Conservation (phyloP, 805 yeast species). For the Candida xiaguanensis region DNA sequence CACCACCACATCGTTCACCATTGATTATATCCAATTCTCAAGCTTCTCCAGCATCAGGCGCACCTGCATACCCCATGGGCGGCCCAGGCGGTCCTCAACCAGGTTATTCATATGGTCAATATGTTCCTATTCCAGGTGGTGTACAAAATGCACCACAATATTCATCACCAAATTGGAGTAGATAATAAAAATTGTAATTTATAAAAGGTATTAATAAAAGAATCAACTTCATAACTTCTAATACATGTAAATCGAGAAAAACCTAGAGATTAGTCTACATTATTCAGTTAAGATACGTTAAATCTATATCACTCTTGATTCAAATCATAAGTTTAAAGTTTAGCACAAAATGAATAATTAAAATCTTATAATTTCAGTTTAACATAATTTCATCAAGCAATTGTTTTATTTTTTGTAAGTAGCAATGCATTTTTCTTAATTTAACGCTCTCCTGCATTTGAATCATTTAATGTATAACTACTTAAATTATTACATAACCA, state of each 20-base stretch:
- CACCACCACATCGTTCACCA: conserved; percentile 18
- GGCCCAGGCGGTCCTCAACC: conserved; percentile 33
- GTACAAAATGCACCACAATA: conserved; percentile 10
- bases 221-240: too few relatives aligned
- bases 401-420: too few relatives aligned
- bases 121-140: conserved; percentile 32
- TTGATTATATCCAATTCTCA: conserved; percentile 11
- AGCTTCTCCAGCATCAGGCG: conserved; percentile 13
- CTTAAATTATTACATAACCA: background rate
- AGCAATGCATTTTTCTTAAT: background rate
- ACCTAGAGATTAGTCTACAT: too few relatives aligned
- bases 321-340: too few relatives aligned
- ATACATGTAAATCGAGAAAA: too few relatives aligned
- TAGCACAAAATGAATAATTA: too few relatives aligned
- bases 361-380: too few relatives aligned
- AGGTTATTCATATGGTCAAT: conserved; percentile 34
- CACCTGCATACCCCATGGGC: conserved; percentile 25
- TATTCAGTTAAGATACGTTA: too few relatives aligned
- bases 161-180: conserved; percentile 19
- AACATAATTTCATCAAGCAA: too few relatives aligned
- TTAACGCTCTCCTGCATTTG: background rate
- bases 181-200: conserved; percentile 13
- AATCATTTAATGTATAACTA: background rate
- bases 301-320: too few relatives aligned
- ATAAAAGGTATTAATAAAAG: too few relatives aligned